Evolutionary conservation across 495 filamentous ascomycete species (phyloP), one percentile per base, ranked within the genome.

Genomic region (Astrothelium subdiscretum): DNA sequence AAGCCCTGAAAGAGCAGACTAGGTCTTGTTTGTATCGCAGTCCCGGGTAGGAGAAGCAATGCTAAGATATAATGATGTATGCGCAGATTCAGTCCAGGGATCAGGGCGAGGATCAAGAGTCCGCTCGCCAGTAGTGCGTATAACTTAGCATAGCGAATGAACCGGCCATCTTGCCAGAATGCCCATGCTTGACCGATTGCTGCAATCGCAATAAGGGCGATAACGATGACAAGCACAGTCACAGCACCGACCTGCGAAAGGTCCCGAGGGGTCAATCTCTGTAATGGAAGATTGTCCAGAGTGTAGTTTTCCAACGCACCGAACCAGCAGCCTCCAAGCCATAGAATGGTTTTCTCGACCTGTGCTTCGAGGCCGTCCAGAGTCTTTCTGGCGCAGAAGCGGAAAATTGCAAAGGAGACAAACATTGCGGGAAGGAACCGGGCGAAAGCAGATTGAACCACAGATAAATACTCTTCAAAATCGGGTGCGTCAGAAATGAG

Each of bases 221-320:
- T 74, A 51, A 96, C 83, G 13, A 88, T 71, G 4, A 79, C 80
- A 57, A 95, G 76, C 0, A 90, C 90, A 1, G 81, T 70, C 62
- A 85, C 83, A 2, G 91, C 90, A 1, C 89, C 89, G 0, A 88
- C 88, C 63, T 95, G 88, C 43, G 82, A 72, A 22, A 96, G 80
- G 68, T 95, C 91, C 67, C 87, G 82, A 0, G 82, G 79, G 0
- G 88, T 95, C 8, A 96, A 76, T 24, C 91, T 83, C 64, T 87
- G 77, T 66, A 96, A 87, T 3, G 90, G 90, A 65, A 96, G 91
- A 74, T 85, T 82, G 48, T 88, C 86, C 68, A 96, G 85, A 0
- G 90, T 94, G 66, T 91, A 87, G 68, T 95, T 96, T 44, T 86
- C 87, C 60, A 96, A 74, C 0, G 87, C 83, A 20, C 88, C 90